Evolutionary conservation across 495 filamentous ascomycete genomes (phyloP).

Genomic region (Parathielavia appendiculata): DNA sequence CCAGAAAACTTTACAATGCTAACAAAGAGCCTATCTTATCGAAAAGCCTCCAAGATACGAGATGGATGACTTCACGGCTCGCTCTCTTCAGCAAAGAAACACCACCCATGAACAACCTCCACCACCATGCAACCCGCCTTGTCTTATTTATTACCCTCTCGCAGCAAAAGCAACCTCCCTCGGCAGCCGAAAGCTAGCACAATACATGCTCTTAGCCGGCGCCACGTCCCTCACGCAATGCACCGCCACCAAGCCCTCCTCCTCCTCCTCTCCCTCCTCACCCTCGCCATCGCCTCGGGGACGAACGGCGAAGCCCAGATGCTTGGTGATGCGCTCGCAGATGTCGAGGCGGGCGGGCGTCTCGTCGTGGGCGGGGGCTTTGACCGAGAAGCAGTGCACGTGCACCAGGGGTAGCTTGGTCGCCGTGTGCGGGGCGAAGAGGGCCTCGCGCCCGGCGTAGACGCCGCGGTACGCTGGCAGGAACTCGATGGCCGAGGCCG

Average conservation of each 20-base stretch:
- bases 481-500: slow-evolving; percentile 80
- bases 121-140: not conserved
- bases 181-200: slow-evolving; percentile 84
- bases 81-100: no score
- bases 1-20: no score
- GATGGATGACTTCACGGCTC: no score
- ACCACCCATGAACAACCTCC: not conserved
- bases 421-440: slow-evolving; percentile 57
- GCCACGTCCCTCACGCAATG: slow-evolving; percentile 82
- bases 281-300: slow-evolving; percentile 34
- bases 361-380: slow-evolving; percentile 67
- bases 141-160: slow-evolving; percentile 18
- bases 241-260: slow-evolving; percentile 57
- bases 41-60: no score
- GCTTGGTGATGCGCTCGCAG: slow-evolving; percentile 58
- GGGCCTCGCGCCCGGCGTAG: slow-evolving; percentile 60
- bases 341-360: slow-evolving; percentile 48
- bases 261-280: slow-evolving; percentile 1
- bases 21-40: no score
- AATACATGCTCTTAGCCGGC: slow-evolving; percentile 94
- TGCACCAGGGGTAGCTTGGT: slow-evolving; percentile 73
- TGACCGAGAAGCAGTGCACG: slow-evolving; percentile 81
- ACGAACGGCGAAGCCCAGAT: slow-evolving; percentile 57
- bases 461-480: slow-evolving; percentile 78
- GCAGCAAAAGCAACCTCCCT: slow-evolving; percentile 68